Percentiles rank a stretch among this genome's conserved stretches.
These are phyloP conservation scores for Phylloporus arenicola DNA, from an alignment of 768 basidiomycete genomes.

Conservation along the genomic window DNA sequence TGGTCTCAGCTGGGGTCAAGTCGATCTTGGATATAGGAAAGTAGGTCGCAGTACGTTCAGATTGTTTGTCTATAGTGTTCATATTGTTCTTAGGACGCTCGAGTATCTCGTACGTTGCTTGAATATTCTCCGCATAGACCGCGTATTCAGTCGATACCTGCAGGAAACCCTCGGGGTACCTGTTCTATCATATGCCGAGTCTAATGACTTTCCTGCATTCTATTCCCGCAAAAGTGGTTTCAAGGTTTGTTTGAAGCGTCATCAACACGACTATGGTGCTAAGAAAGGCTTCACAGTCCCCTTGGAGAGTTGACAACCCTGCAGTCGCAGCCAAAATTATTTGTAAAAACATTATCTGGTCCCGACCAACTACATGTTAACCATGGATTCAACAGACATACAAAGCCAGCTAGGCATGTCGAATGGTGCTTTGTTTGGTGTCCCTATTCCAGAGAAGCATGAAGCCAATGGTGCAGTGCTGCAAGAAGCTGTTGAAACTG, in stretches of 20 bases:
- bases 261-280: not conserved
- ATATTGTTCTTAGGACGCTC: slow-evolving; percentile 50
- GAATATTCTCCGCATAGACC: not conserved
- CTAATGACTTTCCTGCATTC: slow-evolving; percentile 90
- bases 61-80: not conserved
- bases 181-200: slow-evolving; percentile 71
- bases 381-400: slow-evolving; percentile 42
- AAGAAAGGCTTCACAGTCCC: slow-evolving; percentile 46
- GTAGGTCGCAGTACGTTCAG: slow-evolving; percentile 27
- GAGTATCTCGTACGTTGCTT: slow-evolving; percentile 60
- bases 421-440: slow-evolving; percentile 78
- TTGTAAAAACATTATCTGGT: slow-evolving; percentile 41
- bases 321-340: slow-evolving; percentile 67
- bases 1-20: slow-evolving; percentile 92
- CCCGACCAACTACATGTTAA: slow-evolving; percentile 1
- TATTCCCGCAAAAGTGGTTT: slow-evolving; percentile 82
- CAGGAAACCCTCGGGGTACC: slow-evolving; percentile 96
- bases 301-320: slow-evolving; percentile 69
- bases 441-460: slow-evolving; percentile 80
- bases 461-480: slow-evolving; percentile 61
- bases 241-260: slow-evolving; percentile 35
- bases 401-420: slow-evolving; percentile 66
- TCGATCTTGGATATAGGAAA: slow-evolving; percentile 90
- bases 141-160: not conserved
- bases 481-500: slow-evolving; percentile 77